Evolutionary conservation across 2,329 filamentous ascomycete species (phyloP).

Genomic region (Podosphaera leucotricha): DNA sequence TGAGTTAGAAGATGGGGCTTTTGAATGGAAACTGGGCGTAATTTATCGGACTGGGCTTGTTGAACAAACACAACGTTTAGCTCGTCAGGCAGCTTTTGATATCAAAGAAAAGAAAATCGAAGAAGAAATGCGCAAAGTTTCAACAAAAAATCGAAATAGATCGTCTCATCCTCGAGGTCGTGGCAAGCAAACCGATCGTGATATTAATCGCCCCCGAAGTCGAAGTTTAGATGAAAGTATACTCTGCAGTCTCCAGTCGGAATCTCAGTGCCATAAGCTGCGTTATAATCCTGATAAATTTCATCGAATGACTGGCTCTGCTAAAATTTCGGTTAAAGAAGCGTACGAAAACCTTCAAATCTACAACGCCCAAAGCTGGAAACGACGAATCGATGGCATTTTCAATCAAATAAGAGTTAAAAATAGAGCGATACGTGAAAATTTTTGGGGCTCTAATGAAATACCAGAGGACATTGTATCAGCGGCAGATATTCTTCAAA

Average conservation of each 20-base stretch:
- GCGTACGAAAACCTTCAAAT: constrained; percentile 52
- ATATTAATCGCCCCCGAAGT: constrained; percentile 9
- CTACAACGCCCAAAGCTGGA: constrained; percentile 82
- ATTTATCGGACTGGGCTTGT: constrained; percentile 78
- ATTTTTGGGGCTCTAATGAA: constrained; percentile 66
- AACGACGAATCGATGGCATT: constrained; percentile 61
- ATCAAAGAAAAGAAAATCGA: constrained; percentile 69
- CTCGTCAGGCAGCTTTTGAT: constrained; percentile 71
- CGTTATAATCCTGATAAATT: constrained; percentile 64
- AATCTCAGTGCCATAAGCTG: constrained; percentile 22
- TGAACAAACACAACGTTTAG: constrained; percentile 75
- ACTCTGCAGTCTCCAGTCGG: constrained; percentile 12
- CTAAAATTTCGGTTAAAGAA: constrained; percentile 51
- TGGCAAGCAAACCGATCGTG: constrained; percentile 11
- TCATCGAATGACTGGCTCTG: constrained; percentile 44
- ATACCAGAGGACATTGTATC: constrained; percentile 63
- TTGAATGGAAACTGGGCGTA: constrained; percentile 89
- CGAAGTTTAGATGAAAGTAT: constrained; percentile 14
- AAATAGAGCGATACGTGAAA: constrained; percentile 55
- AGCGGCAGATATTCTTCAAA: constrained; percentile 61
- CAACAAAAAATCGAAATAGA: constrained; percentile 28
- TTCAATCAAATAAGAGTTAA: constrained; percentile 43
- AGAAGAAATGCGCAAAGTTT: constrained; percentile 34
- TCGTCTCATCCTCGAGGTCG: constrained; percentile 20
- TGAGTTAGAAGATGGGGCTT: constrained; percentile 84